Conservation (phyloP, 208 protist species). For the Wallacemonas sp. region DNA sequence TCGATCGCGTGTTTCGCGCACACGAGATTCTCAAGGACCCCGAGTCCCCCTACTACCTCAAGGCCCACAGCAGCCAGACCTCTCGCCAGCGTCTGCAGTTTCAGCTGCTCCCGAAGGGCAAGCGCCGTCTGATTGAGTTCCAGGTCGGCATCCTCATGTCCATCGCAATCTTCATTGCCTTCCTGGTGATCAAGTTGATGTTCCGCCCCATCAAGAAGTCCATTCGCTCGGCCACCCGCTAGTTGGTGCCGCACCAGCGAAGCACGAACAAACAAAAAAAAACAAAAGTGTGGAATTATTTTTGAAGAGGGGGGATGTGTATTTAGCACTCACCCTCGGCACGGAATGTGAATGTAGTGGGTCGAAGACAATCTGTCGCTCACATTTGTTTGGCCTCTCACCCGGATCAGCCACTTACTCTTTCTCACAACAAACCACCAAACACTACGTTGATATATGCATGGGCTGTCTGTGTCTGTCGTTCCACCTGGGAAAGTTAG, state of each 20-base stretch:
- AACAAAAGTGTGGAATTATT: neutral
- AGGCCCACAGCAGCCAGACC: slow-evolving; percentile 69
- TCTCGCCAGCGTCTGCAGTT: slow-evolving; percentile 83
- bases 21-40: slow-evolving; percentile 86
- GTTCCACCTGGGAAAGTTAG: too few relatives aligned
- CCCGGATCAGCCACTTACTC: too few relatives aligned
- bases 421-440: too few relatives aligned
- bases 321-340: too few relatives aligned
- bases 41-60: slow-evolving; percentile 79
- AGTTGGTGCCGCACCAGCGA: neutral
- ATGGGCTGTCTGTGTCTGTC: too few relatives aligned
- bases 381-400: too few relatives aligned
- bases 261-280: neutral
- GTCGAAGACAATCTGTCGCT: too few relatives aligned
- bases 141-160: slow-evolving; percentile 66
- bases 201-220: slow-evolving; percentile 72
- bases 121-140: slow-evolving; percentile 63
- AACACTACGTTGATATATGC: too few relatives aligned
- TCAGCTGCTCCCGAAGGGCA: slow-evolving; percentile 73
- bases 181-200: slow-evolving; percentile 56
- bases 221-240: slow-evolving; percentile 70
- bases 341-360: too few relatives aligned
- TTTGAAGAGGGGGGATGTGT: too few relatives aligned
- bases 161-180: slow-evolving; percentile 34
- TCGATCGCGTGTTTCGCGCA: slow-evolving; percentile 75